Conservation (phyloP, 2,329 filamentous ascomycete genomes). For the Cladophialophora exuberans region DNA sequence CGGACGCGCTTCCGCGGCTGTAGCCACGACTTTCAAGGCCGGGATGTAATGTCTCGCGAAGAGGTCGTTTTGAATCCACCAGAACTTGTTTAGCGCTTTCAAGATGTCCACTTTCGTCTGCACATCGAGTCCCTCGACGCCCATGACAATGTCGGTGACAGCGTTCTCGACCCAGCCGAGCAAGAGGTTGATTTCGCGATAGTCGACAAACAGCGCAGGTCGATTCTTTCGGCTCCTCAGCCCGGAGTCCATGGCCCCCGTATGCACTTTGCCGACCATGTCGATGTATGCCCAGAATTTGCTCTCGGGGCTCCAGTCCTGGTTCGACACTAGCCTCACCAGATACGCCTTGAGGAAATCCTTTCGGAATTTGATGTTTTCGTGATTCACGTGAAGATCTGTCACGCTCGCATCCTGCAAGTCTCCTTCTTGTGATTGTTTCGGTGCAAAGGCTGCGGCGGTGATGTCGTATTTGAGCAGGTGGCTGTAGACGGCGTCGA, state of each 20-base stretch:
- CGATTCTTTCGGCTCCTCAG: slow-evolving; percentile 35
- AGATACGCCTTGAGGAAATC: slow-evolving; percentile 38
- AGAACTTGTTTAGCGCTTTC: slow-evolving; percentile 36
- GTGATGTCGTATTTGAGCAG: slow-evolving; percentile 38
- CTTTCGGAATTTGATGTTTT: slow-evolving; percentile 37
- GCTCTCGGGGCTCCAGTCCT: slow-evolving; percentile 37
- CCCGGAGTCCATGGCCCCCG: slow-evolving; percentile 32
- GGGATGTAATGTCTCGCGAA: slow-evolving; percentile 36
- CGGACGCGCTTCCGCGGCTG: background rate
- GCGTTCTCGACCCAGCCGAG: slow-evolving; percentile 37
- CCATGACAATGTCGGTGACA: slow-evolving; percentile 35
- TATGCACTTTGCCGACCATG: slow-evolving; percentile 38
- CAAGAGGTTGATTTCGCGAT: slow-evolving; percentile 36
- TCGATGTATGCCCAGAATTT: slow-evolving; percentile 38
- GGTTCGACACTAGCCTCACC: slow-evolving; percentile 35
- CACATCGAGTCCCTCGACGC: slow-evolving; percentile 33
- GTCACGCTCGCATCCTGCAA: slow-evolving; percentile 6
- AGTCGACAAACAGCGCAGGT: slow-evolving; percentile 36
- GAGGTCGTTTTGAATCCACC: slow-evolving; percentile 40
- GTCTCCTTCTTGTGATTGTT: slow-evolving; percentile 29
- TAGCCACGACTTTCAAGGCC: background rate
- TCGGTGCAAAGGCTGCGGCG: slow-evolving; percentile 36
- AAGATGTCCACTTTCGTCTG: slow-evolving; percentile 34
- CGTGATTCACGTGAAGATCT: slow-evolving; percentile 33
- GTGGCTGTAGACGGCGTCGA: slow-evolving; percentile 37